phyloP scores from a whole-genome alignment of 768 basidiomycete species.

The Kockovaella imperatae region DNA sequence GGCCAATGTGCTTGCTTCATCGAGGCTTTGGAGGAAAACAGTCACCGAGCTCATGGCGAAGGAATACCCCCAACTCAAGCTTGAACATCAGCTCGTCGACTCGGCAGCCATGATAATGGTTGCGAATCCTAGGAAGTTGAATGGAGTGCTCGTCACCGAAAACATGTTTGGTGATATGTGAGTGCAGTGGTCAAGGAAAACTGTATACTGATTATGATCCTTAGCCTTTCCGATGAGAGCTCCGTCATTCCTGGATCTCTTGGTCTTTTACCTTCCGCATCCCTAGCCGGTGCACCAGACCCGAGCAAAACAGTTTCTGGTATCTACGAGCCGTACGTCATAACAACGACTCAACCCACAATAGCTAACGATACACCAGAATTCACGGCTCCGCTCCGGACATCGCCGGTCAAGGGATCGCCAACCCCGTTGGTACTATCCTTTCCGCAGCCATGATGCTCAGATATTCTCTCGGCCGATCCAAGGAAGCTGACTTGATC shows the following conservation, averaged over 20 bases:
- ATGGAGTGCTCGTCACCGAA: slow-evolving; percentile 90
- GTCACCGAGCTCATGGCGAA: slow-evolving; percentile 73
- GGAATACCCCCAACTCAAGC: slow-evolving; percentile 78
- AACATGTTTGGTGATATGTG: slow-evolving; percentile 97
- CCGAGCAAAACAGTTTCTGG: slow-evolving; percentile 68
- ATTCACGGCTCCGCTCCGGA: slow-evolving; percentile 94
- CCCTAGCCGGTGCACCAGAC: slow-evolving; percentile 80
- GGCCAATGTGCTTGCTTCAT: slow-evolving; percentile 94
- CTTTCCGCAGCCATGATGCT: slow-evolving; percentile 88
- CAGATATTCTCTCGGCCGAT: slow-evolving; percentile 86
- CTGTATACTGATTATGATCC: slow-evolving; percentile 7
- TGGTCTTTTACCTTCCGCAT: slow-evolving; percentile 91
- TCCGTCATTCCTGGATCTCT: slow-evolving; percentile 98
- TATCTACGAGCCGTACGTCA: slow-evolving; percentile 71
- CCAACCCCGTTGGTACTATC: slow-evolving; percentile 91
- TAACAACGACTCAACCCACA: not conserved
- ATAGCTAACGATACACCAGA: slow-evolving; percentile 5
- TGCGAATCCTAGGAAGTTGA: slow-evolving; percentile 77
- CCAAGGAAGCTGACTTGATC: slow-evolving; percentile 72
- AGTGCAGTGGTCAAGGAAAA: slow-evolving; percentile 44
- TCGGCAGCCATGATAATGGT: slow-evolving; percentile 95
- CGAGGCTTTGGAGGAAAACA: slow-evolving; percentile 86
- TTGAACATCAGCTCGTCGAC: slow-evolving; percentile 91
- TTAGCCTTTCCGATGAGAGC: slow-evolving; percentile 86
- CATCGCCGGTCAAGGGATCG: slow-evolving; percentile 87